Base-by-base conservation (phyloP, 768 basidiomycete genomes). In the Xanthoconium purpureum region DNA sequence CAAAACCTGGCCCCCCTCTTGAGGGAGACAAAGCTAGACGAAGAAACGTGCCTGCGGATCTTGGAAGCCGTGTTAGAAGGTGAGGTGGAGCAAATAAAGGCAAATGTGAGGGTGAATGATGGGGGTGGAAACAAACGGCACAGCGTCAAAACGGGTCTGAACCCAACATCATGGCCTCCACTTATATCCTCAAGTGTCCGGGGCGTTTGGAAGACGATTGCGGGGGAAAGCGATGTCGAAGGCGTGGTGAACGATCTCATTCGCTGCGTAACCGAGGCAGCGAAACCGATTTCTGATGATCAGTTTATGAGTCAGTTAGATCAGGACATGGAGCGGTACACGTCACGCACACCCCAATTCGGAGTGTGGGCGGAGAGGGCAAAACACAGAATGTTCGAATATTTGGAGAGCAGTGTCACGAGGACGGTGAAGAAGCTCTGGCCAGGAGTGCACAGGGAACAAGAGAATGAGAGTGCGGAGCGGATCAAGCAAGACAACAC, bases 301-400 rank as follows among this genome's bases (percentile, higher is more conserved):
- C 54, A 54, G 9, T 62, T 70, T 30, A 50, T 71, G 24, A 42
- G 36, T 1, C 33, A 54, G 1, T 12, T 69, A 15, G 39, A 29
- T 1, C 30, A 48, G 29, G 50, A 47, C 20, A 39, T 51, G 50
- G 56, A 55, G n/a, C 30, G 12, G 20, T 35, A 51, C 20, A 10
- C 30, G 13, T 18, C 24, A 4, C 40, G 3, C 3, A 8, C 15
- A 11, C 40, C 50, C 18, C 20, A 36, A 37, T 48, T 48, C 36
- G n/a, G 13, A 35, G 24, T 28, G 35, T 37, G 20, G 35, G 35
- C 47, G 5, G 47, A 17, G 13, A 36, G 35, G 8, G 47, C 47
- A 18, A 28, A 8, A 18, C 2, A 10, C 8, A 52, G n/a, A 2
- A 55, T 56, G 14, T 47, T 37, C 5, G 24, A 32, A 1, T 2